Percentiles rank a stretch among this genome's conserved stretches.
phyloP scores from a whole-genome alignment of 495 filamentous ascomycete species.

The Annulohypoxylon stygium region DNA sequence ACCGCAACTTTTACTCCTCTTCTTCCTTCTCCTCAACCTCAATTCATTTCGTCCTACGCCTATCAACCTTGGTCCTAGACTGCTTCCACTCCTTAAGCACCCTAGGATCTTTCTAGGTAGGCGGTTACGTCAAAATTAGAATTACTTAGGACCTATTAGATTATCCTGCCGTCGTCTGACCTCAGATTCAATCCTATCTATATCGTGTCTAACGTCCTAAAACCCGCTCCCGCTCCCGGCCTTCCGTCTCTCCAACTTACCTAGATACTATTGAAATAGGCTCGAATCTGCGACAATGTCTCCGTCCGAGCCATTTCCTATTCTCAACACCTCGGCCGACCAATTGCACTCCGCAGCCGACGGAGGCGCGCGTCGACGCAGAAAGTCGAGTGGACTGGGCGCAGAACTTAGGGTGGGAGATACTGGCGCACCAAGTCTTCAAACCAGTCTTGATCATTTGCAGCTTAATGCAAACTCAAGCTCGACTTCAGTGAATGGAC shows the following conservation, averaged over 20 bases:
- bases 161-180: constrained; percentile 15
- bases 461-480: constrained; percentile 33
- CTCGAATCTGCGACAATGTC: constrained; percentile 46
- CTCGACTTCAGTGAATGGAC: constrained; percentile 2
- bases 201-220: not conserved
- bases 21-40: constrained; percentile 30
- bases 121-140: constrained; percentile 21
- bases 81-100: constrained; percentile 55
- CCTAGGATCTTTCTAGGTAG: constrained; percentile 31
- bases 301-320: constrained; percentile 61
- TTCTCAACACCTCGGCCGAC: constrained; percentile 59
- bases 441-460: constrained; percentile 58
- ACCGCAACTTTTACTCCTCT: constrained; percentile 32
- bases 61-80: constrained; percentile 27
- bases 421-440: constrained; percentile 62
- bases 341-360: constrained; percentile 53
- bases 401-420: constrained; percentile 60
- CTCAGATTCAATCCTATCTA: constrained; percentile 16
- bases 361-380: constrained; percentile 57
- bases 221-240: not conserved
- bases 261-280: constrained; percentile 11
- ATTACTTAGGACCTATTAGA: constrained; percentile 1
- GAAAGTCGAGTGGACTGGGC: constrained; percentile 63
- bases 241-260: not conserved
- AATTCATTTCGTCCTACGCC: constrained; percentile 10